Base-by-base conservation (phyloP, 306 rosid species). In the Carpinus viminea region DNA sequence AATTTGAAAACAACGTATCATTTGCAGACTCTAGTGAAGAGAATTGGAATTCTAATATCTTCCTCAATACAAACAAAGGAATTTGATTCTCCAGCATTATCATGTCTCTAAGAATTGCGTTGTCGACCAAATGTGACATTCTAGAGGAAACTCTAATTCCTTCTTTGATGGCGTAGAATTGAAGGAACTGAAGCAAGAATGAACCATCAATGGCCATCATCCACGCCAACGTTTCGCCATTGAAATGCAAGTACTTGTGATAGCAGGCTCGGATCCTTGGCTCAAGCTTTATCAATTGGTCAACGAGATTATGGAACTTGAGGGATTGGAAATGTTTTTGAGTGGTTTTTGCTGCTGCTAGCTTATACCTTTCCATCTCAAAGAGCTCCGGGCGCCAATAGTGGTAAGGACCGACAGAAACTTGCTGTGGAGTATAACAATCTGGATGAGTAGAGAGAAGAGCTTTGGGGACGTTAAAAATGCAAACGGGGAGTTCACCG, bases 11-110 rank as follows among this genome's bases (percentile, higher is more conserved):
- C 79, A 91, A 78, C 77, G 75, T 70, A 2, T 91, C 82, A 73
- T 90, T 91, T 0, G 92, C 86, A 12, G 61, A 68, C 81, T 86
- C 92, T 0, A 77, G 74, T 2, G 89, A 76, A 0, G 87, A 53
- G 79, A 86, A 86, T 61, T 60, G 88, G 74, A 87, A 78, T 74
- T 90, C 83, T 53, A 90, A 51, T 86, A 84, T 76, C 74, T 89
- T 89, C 73, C 96, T 88, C 73, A 89, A 47, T 26, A 90, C 87
- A 80, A 89, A 81, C 15, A 91, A 11, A 12, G 98, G 98, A 26
- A 93, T 85, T 83, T 92, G 97, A 73, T 93, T 91, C 85, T 92
- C 97, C 2, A 92, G 88, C 97, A 89, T 92, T 1, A 91, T 84
- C 16, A 88, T 31, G 74, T 93, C 98, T 70, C 90, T 92, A 60